Evolutionary conservation across 2,329 filamentous ascomycete genomes (phyloP).

Genomic region (Plenodomus biglobosus): DNA sequence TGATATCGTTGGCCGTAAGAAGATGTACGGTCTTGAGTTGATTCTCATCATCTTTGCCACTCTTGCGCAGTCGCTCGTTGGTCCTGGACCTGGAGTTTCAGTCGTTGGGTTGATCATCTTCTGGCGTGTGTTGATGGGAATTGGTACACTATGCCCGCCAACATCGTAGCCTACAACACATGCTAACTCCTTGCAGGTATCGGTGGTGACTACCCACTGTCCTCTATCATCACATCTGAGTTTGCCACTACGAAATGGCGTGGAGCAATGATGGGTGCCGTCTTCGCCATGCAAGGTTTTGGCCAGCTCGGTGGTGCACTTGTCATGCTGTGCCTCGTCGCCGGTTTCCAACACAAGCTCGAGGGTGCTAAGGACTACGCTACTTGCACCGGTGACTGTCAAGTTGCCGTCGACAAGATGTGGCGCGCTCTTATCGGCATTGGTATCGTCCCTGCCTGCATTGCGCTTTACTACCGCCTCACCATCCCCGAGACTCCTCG

Average conservation of each 20-base stretch:
- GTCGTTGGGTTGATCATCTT: slow-evolving; percentile 45
- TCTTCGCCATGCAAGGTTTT: slow-evolving; percentile 49
- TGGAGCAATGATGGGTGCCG: slow-evolving; percentile 48
- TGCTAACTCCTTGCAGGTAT: slow-evolving; percentile 32
- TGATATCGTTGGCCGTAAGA: slow-evolving; percentile 75
- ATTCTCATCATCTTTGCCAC: slow-evolving; percentile 46
- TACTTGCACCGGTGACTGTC: slow-evolving; percentile 33
- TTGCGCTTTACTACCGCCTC: slow-evolving; percentile 47
- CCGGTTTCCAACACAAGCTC: slow-evolving; percentile 37
- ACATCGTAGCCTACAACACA: background rate
- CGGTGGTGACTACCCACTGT: slow-evolving; percentile 78
- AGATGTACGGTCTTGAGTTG: slow-evolving; percentile 69
- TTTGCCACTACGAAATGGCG: slow-evolving; percentile 47
- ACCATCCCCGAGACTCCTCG: slow-evolving; percentile 48
- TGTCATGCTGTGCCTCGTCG: slow-evolving; percentile 37
- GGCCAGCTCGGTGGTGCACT: slow-evolving; percentile 45
- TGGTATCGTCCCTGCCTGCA: slow-evolving; percentile 45
- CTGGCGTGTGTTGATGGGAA: slow-evolving; percentile 48
- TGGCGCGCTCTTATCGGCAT: slow-evolving; percentile 48
- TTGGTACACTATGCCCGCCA: slow-evolving; percentile 23
- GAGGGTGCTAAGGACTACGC: slow-evolving; percentile 19
- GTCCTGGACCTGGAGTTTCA: slow-evolving; percentile 39
- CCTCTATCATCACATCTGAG: slow-evolving; percentile 74
- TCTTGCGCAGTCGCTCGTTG: slow-evolving; percentile 41
- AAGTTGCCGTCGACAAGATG: slow-evolving; percentile 44